Percentiles rank a stretch among this genome's conserved stretches.
phyloP scores from a whole-genome alignment of 2,329 filamentous ascomycete genomes.

The Metarhizium sp. region DNA sequence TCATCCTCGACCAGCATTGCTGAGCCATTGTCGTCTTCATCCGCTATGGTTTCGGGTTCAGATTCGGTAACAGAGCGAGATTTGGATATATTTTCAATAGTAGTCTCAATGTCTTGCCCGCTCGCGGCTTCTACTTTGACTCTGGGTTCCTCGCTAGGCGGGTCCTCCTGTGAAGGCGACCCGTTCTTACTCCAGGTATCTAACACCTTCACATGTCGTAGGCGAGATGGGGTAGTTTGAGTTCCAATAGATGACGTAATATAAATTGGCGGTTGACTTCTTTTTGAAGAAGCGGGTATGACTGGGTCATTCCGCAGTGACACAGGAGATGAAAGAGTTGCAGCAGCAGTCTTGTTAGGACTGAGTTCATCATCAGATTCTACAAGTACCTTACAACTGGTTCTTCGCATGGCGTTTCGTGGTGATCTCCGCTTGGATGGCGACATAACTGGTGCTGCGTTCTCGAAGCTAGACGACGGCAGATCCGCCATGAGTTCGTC shows the following conservation, averaged over 20 bases:
- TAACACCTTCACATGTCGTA: background rate
- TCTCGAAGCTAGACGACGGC: conserved; percentile 4
- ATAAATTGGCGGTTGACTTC: background rate
- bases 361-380: conserved; percentile 9
- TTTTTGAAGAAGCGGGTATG: background rate
- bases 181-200: background rate
- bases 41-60: background rate
- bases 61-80: background rate
- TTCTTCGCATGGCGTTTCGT: conserved; percentile 1
- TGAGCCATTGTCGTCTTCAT: background rate
- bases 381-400: background rate
- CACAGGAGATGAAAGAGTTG: conserved; percentile 17
- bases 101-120: background rate
- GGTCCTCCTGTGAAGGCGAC: background rate
- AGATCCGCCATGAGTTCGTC: conserved; percentile 9
- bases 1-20: background rate
- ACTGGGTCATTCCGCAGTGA: conserved; percentile 12
- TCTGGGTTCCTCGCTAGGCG: background rate
- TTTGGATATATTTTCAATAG: background rate
- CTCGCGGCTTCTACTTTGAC: background rate
- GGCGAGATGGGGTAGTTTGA: conserved; percentile 1
- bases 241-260: background rate
- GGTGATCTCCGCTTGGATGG: conserved; percentile 10
- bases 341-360: conserved; percentile 9
- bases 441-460: background rate